Evolutionary conservation across 495 filamentous ascomycete genomes (phyloP).

Genomic region (Daldinia vernicosa): DNA sequence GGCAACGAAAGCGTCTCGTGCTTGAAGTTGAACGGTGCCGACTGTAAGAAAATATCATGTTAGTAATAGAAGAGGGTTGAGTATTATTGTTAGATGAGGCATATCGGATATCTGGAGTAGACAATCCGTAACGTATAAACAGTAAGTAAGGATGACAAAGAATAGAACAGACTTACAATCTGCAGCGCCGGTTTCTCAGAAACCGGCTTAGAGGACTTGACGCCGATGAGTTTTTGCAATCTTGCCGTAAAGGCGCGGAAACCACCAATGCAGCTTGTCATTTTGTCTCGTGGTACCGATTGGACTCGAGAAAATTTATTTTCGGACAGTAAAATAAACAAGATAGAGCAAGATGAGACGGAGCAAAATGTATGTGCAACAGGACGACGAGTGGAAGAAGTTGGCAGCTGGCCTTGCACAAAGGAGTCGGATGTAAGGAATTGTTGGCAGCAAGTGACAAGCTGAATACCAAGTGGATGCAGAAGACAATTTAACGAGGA

Average conservation of each 20-base stretch:
- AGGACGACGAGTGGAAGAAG: background rate
- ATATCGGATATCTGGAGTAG: constrained; percentile 1
- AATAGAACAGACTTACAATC: constrained; percentile 38
- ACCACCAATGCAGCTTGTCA: constrained; percentile 34
- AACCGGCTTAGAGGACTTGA: constrained; percentile 32
- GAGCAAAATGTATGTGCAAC: background rate
- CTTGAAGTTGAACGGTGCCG: constrained; percentile 58
- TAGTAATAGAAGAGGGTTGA: constrained; percentile 21
- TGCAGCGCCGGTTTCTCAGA: constrained; percentile 39
- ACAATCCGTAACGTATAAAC: background rate
- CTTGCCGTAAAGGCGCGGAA: constrained; percentile 33
- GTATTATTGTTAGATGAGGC: constrained; percentile 6
- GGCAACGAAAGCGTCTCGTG: constrained; percentile 50
- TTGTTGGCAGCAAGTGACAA: constrained; percentile 3
- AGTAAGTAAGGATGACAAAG: background rate
- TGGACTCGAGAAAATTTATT: constrained; percentile 3
- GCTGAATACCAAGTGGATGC: background rate
- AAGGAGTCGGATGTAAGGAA: constrained; percentile 1
- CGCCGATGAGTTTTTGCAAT: constrained; percentile 37
- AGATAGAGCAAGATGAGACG: background rate
- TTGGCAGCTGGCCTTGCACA: constrained; percentile 1
- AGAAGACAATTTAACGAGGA: background rate
- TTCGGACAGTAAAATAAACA: background rate
- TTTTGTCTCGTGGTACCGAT: constrained; percentile 5
- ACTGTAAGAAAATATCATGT: constrained; percentile 44